Conservation (phyloP, 2,329 filamentous ascomycete genomes). For the Colletotrichum spaethianum region DNA sequence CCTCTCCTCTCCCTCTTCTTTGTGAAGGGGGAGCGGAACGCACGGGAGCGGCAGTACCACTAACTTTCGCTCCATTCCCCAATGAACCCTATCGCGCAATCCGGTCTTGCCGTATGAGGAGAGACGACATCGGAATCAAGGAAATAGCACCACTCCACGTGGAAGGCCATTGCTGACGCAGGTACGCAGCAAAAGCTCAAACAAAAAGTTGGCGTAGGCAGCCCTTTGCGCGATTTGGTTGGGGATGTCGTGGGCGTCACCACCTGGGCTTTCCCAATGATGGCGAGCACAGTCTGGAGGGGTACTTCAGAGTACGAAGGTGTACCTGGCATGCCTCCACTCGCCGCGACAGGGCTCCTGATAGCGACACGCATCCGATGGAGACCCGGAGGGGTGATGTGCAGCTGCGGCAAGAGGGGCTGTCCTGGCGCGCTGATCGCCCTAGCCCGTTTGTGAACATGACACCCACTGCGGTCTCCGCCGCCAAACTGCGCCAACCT, state of each 20-base stretch:
- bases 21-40: conserved; percentile 40
- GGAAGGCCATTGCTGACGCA: conserved; percentile 29
- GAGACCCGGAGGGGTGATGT: conserved; percentile 40
- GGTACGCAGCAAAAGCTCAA: conserved; percentile 12
- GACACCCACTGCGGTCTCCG: conserved; percentile 23
- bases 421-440: conserved; percentile 34
- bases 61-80: conserved; percentile 26
- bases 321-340: conserved; percentile 32
- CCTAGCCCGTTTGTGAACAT: conserved; percentile 31
- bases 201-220: conserved; percentile 10
- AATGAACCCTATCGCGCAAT: conserved; percentile 21
- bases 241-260: conserved; percentile 8
- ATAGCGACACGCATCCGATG: conserved; percentile 37
- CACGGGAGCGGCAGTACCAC: conserved; percentile 36
- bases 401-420: conserved; percentile 37
- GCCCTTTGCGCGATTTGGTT: conserved; percentile 12
- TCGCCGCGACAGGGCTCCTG: conserved; percentile 25
- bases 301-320: conserved; percentile 34
- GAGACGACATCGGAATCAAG: not conserved
- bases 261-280: conserved; percentile 19
- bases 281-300: conserved; percentile 11
- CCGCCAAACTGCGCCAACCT: conserved; percentile 16
- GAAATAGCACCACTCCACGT: conserved; percentile 26
- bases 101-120: conserved; percentile 13
- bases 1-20: conserved; percentile 3